Evolutionary conservation across 257 asterid genomes (phyloP), one percentile per base, ranked within the genome.

Genomic region (Primulina huaijiensis): DNA sequence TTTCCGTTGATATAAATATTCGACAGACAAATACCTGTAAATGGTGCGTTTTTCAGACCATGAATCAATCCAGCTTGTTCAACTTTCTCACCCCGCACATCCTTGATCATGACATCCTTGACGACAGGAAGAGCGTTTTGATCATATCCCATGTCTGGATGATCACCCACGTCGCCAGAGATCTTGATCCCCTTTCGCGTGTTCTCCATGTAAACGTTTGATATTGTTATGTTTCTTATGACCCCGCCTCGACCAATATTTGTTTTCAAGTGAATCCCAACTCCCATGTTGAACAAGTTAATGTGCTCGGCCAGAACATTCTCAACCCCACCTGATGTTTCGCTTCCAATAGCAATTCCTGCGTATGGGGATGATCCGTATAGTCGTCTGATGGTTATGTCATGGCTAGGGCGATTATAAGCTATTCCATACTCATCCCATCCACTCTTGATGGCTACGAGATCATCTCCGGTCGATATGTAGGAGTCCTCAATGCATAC

Each of bases 271-370:
- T 87, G 95, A 64, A 90, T 83, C 46, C 99, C 99, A 2, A 85
- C 64, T 62, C 95, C 96, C 87, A 86, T 56, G 31, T 87, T 79
- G 82, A 57, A 89, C 8, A 93, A 87, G 62, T 78, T 82, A 23
- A 93, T 73, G 76, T 93, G 94, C 83, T 93, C 99, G 0, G 88
- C 96, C 2, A 89, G 35, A 33, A 90, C 82, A 35, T 86, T 76
- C 33, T 65, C 78, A 27, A 93, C 69, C 1, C 99, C 96, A n/a
- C 99, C 97, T 1, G 99, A 93, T 34, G 95, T 83, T 78, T 90
- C 98, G 33, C 98, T 92, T 50, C 97, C 97, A 20, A 92, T 83
- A 10, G 98, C 95, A 3, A 92, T 85, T 62, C 98, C 98, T 1
- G 95, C 89, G 65, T 81, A 92, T 0, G 96, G 87, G 5, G 96